Conservation (phyloP, 306 rosid genomes). For the Alnus glutinosa region DNA sequence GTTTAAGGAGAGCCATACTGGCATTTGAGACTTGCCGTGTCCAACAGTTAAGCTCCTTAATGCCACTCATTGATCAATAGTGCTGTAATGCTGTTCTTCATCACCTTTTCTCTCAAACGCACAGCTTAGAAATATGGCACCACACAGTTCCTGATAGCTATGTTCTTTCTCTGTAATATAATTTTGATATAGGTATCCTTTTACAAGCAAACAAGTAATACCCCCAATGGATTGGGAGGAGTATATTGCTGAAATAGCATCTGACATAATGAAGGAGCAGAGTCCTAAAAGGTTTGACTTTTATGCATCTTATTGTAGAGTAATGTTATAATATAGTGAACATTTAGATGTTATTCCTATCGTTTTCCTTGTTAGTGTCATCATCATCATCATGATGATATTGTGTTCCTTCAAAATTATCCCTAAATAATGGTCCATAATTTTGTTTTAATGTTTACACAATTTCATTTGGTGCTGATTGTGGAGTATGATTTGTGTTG, state of each 20-base stretch:
- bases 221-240: slow-evolving; percentile 98
- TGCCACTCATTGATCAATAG: slow-evolving; percentile 18
- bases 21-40: slow-evolving; percentile 89
- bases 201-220: slow-evolving; percentile 66
- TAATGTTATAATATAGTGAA: slow-evolving; percentile 9
- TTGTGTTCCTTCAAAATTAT: background rate
- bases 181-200: slow-evolving; percentile 73
- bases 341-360: background rate
- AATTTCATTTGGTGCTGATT: background rate
- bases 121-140: slow-evolving; percentile 2
- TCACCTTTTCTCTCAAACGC: slow-evolving; percentile 1
- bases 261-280: slow-evolving; percentile 97
- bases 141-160: slow-evolving; percentile 25
- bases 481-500: background rate
- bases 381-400: background rate
- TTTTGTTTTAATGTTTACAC: background rate
- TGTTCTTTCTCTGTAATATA: slow-evolving; percentile 22
- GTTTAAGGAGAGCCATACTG: slow-evolving; percentile 81
- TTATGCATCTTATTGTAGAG: slow-evolving; percentile 2
- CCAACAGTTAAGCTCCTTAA: slow-evolving; percentile 65
- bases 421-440: background rate
- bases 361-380: background rate
- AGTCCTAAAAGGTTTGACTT: slow-evolving; percentile 83
- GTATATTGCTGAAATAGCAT: slow-evolving; percentile 77
- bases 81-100: background rate